Conservation (phyloP, 768 basidiomycete genomes). For the Russula lepida region DNA sequence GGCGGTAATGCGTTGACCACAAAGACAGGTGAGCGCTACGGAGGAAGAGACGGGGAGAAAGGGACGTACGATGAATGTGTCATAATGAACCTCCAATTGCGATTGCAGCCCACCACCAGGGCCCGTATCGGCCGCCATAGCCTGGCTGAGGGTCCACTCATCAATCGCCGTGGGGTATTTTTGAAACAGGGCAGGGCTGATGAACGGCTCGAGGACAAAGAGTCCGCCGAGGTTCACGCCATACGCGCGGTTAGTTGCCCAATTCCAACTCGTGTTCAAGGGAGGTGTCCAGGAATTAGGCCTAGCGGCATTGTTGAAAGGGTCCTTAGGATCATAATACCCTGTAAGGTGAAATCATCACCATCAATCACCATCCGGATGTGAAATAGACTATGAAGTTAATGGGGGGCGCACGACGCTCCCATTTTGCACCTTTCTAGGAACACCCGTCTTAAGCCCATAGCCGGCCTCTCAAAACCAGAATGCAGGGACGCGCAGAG, state of each 20-base stretch:
- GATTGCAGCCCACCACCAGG: conserved; percentile 46
- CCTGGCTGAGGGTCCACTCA: conserved; percentile 60
- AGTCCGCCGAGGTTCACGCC: conserved; percentile 74
- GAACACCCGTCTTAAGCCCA: conserved; percentile 1
- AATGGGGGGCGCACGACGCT: not conserved
- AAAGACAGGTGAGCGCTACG: conserved; percentile 7
- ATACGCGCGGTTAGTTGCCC: conserved; percentile 48
- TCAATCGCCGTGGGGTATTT: conserved; percentile 53
- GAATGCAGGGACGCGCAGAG: not conserved
- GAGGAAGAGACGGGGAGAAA: not conserved
- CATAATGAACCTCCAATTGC: conserved; percentile 71
- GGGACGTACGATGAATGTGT: conserved; percentile 68
- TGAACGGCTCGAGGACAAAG: conserved; percentile 77
- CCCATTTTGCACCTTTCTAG: not conserved
- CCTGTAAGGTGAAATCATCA: conserved; percentile 31
- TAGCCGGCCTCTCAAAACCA: not conserved
- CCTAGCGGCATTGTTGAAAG: conserved; percentile 68
- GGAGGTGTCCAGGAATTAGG: conserved; percentile 78
- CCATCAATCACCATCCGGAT: not conserved
- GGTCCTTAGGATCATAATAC: conserved; percentile 61
- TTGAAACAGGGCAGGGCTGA: conserved; percentile 57
- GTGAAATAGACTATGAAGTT: not conserved
- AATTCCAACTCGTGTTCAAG: conserved; percentile 71
- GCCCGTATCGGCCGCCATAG: conserved; percentile 55
- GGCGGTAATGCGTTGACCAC: conserved; percentile 1